Evolutionary conservation across 179 eudicot species (phyloP).

Genomic region (Spinacia oleracea): DNA sequence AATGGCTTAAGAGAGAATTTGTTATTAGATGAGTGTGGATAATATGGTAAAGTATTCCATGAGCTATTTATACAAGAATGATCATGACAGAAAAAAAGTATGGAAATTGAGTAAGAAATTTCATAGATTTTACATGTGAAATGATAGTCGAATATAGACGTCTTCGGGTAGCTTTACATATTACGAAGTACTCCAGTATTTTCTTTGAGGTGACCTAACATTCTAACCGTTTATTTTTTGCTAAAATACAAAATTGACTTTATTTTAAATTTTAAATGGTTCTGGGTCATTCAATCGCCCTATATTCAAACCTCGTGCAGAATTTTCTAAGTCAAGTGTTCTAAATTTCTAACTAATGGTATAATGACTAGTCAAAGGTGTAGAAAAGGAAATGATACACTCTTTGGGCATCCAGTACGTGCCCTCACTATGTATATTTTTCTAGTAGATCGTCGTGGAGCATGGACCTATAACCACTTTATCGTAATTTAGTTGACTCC

Average conservation of each 20-base stretch:
- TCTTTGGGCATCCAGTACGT: neutral
- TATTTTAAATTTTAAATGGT: too few relatives aligned
- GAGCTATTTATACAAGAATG: neutral
- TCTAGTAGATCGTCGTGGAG: too few relatives aligned
- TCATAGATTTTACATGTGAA: conserved; percentile 6
- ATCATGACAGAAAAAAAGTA: neutral
- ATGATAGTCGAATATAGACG: neutral
- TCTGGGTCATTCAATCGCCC: too few relatives aligned
- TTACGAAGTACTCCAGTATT: neutral
- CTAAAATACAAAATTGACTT: too few relatives aligned
- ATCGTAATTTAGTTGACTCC: too few relatives aligned
- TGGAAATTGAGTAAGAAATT: conserved; percentile 14
- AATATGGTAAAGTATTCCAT: neutral
- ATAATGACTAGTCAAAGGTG: too few relatives aligned
- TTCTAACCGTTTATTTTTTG: neutral
- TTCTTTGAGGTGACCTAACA: neutral
- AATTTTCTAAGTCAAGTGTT: too few relatives aligned
- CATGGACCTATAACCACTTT: too few relatives aligned
- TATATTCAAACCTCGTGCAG: too few relatives aligned
- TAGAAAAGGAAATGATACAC: too few relatives aligned
- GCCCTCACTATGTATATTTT: too few relatives aligned
- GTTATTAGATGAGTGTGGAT: neutral
- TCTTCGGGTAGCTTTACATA: neutral
- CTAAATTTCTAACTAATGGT: too few relatives aligned
- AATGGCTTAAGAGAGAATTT: neutral